Base-by-base conservation (phyloP, 257 asterid genomes). In the Petunia secreta region DNA sequence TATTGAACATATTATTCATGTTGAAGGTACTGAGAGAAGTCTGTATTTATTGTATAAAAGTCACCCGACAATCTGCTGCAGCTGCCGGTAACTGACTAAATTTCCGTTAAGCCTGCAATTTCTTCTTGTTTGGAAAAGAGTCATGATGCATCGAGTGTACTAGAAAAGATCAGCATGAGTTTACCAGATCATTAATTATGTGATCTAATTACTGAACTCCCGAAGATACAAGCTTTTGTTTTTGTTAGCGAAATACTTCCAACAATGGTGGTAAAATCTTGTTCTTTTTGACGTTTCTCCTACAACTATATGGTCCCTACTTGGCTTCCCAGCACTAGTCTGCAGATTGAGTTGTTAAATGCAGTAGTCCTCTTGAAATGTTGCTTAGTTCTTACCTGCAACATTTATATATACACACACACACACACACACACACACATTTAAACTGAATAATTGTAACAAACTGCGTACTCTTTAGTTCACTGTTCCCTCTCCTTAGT, bases 311-410 rank as follows among this genome's bases (percentile, higher is more conserved):
- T 6, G 2, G 39, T 65, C 6, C 74, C 36, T 8, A 65, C 41
- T 38, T 64, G 37, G 63, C 63, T 57, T 57, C 36, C 66, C 40
- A 34, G 41, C 66, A 16, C 66, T 62, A 34, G 41, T 44, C 75
- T 68, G 40, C 40, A 68, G 57, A 68, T 43, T 44, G 40, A 68
- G 55, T 43, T 25, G 75, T 68, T 68, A 16, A 68, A 68, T n/a
- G 57, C 75, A 44, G 16, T 68, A 68, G 40, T 8, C 55, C 57
- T 68, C 75, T 68, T 68, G 75, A 48, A 8, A n/a, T 43, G n/a
- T 68, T 68, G n/a, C 39, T 68, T 68, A 68, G 13, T 15, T 65
- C 63, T 14, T 14, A 39, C 36, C 37, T 7, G 6, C 25, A 25
- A 25, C 25, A 25, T 25, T 25, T 25, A 25, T 25, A 25, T 25